Base-by-base conservation (phyloP, 2,329 filamentous ascomycete genomes). In the Pseudovirgaria hyperparasitica region DNA sequence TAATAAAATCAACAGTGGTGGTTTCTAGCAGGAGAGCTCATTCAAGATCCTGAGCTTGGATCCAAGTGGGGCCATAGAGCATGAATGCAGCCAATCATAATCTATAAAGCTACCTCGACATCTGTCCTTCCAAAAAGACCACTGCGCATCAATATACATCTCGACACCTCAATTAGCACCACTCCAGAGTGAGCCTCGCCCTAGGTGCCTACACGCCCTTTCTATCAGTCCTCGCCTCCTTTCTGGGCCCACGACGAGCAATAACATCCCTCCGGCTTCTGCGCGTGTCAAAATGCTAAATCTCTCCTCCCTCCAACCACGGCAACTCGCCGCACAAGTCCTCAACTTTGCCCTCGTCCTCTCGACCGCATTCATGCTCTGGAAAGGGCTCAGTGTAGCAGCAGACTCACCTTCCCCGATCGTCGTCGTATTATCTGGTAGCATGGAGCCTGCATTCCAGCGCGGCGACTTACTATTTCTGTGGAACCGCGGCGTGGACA, bases 291-390 rank as follows among this genome's bases (percentile, higher is more conserved):
- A 26, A 12, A 54, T 54, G 50, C 40, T 54, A 27, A 47, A 46
- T 38, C 63, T 92, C 37, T 60, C 65, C 33, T 57, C 58, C 28
- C 62, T 70, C 47, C 85, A 82, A 55, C 78, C 82, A 39, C 78
- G 85, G 55, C 82, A 92, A 54, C 68, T 80, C 29, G 75, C 84
- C 43, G 67, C 73, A 25, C 84, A 92, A 64, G 57, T 87, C 40
- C 72, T 93, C 49, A 92, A 92, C 60, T 93, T 94, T 54, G 84
- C 76, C 30, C 72, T 94, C 37, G 82, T 93, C 35, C 71, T 93
- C 26, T 85, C 79, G 7, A 90, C 82, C 2, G 85, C 86, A 1
- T 93, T 93, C 51, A 93, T 93, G 85, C 74, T 92, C 26, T 66
- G 62, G 85, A 93, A 93, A 57, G 82, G 80, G 7, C 72, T 94